These are phyloP conservation scores for Penicillium brevicompactum DNA, from an alignment of 2,329 filamentous ascomycete genomes.

Conservation along the genomic window DNA sequence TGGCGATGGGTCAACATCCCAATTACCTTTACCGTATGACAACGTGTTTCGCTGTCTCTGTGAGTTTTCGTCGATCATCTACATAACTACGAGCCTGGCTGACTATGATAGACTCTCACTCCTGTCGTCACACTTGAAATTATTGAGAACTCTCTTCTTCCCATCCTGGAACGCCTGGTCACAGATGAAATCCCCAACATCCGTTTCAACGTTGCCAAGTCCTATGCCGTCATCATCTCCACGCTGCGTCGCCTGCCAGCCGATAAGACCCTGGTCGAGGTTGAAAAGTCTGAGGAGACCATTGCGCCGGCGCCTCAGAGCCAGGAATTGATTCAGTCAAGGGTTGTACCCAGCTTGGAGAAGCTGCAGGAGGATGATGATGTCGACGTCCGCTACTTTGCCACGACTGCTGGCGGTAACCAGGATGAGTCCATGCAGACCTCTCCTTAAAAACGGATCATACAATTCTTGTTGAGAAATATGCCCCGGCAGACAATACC, in stretches of 20 bases:
- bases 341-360: conserved; percentile 85
- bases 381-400: conserved; percentile 97
- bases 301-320: conserved; percentile 66
- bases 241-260: conserved; percentile 90
- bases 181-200: conserved; percentile 97
- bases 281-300: conserved; percentile 73
- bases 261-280: conserved; percentile 78
- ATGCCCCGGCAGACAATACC: conserved; percentile 1
- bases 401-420: conserved; percentile 76
- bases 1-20: conserved; percentile 95
- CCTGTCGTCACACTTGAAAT: conserved; percentile 91
- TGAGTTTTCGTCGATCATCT: conserved; percentile 55
- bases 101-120: conserved; percentile 73
- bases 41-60: conserved; percentile 98
- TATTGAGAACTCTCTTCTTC: conserved; percentile 88
- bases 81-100: conserved; percentile 19
- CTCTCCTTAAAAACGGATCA: conserved; percentile 42
- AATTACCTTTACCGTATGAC: conserved; percentile 99
- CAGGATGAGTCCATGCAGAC: conserved; percentile 58
- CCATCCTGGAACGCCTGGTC: conserved; percentile 93
- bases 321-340: conserved; percentile 79
- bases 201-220: conserved; percentile 99
- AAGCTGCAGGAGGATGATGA: conserved; percentile 97
- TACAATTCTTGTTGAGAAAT: not conserved
- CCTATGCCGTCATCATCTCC: conserved; percentile 84